Evolutionary conservation across 1,139 yeast genomes (phyloP), one percentile per base, ranked within the genome.

Genomic region (Taiozyma sp.): DNA sequence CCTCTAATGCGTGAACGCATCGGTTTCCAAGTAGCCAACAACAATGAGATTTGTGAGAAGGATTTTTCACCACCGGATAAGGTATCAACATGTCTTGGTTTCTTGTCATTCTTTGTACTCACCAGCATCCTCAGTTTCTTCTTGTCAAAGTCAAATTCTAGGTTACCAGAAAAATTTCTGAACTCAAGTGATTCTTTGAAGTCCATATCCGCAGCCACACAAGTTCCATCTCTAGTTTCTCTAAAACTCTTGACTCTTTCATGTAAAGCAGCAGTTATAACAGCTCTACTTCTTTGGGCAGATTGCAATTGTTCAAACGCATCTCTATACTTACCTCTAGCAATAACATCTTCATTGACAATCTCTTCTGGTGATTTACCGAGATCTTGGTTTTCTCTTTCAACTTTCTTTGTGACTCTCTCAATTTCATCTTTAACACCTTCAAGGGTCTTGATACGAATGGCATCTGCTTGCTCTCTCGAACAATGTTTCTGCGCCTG

Each of bases 21-120:
- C 28, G 90, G 85, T 56, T 83, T 83, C 99, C 99, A 95, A 45
- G 96, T 87, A 0, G 98, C 87, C 54, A 92, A 75, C 48, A 95
- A 71, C 52, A 95, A 76, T 0, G 97, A 89, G 57, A 93, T 84
- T 65, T 95, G 99, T 0, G 97, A 83, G 65, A 87, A 93, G 1
- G 97, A 90, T 66, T 92, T 92, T 65, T 95, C 99, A 44, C 99
- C 99, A 41, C 99, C 99, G 1, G 97, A 90, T 38, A 93, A 76
- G 0, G 97, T 86, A 56, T 84, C 90, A 14, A 89, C 90, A 42
- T 86, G 83, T 60, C 97, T 75, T 46, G 79, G 74, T 42, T 76
- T 76, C 44, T 76, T 78, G 54, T 80, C 84, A 47, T 74, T 78
- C 52, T 81, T 79, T 0, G 91, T 84, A 34, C 65, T 64, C 2